Evolutionary conservation across 805 yeast genomes (phyloP).

Genomic region (Phaffomyces antillensis): DNA sequence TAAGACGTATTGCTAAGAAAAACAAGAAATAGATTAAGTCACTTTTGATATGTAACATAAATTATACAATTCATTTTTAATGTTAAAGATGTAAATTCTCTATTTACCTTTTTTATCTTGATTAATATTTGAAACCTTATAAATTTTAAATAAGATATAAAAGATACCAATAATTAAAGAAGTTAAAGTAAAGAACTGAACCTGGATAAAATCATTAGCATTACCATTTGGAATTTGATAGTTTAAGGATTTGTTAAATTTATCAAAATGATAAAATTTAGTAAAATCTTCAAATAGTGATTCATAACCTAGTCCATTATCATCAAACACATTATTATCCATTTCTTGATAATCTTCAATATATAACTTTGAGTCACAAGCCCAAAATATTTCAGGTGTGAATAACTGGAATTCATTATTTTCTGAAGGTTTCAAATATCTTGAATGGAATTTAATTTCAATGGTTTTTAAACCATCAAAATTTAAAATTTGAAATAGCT

Average conservation of each 20-base stretch:
- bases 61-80: background rate
- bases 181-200: conserved; percentile 30
- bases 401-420: conserved; percentile 17
- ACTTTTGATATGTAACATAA: background rate
- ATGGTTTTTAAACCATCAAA: conserved; percentile 14
- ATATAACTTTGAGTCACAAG: conserved; percentile 33
- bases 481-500: conserved; percentile 28
- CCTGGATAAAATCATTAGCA: conserved; percentile 19
- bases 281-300: conserved; percentile 40
- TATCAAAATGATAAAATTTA: conserved; percentile 29
- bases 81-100: background rate
- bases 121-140: background rate
- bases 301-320: conserved; percentile 36
- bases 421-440: conserved; percentile 38
- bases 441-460: conserved; percentile 41
- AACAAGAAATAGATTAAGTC: conserved; percentile 43
- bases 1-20: conserved; percentile 84
- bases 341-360: conserved; percentile 21
- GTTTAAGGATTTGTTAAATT: conserved; percentile 5
- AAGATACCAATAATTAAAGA: conserved; percentile 29
- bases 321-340: conserved; percentile 31
- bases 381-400: conserved; percentile 42
- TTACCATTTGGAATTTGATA: conserved; percentile 39
- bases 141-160: conserved; percentile 25
- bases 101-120: background rate